Evolutionary conservation across 176 grass and related monocot species (phyloP), one percentile per base, ranked within the genome.

Genomic region (Triticum dicoccoides): DNA sequence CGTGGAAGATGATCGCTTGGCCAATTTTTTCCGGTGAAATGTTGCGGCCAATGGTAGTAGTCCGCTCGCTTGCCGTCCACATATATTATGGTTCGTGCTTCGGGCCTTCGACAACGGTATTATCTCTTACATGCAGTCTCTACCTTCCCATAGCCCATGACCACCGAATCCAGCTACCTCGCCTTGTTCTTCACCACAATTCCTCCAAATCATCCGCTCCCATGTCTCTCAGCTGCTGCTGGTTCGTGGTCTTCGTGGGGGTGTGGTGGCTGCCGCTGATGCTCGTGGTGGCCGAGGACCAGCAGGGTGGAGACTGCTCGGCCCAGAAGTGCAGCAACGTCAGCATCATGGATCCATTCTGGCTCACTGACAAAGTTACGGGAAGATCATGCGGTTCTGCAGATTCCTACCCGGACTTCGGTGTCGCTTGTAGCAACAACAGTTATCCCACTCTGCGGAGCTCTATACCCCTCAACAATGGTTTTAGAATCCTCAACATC

Each of bases 331-430:
- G 64, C 5, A 12, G 27, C 13, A 32, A 66, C 27, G 5, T 66
- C 2, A 65, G 2, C 4, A 30, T 65, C 63, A 32, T 5, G 5
- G 0, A 17, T 6, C 64, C 64, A 0, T 66, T 66, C 27, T 66
- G 64, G 64, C 5, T 66, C 63, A 2, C 2, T 0, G 12, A 66
- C 25, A 1, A 0, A 6, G 5, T 3, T 1, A 8, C 2, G 2
- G 63, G 63, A 32, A 66, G 63, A 0, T 7, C 11, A 15, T 66
- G 63, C 6, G 4, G 6, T 8, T 7, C 37, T 8, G 0, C 4
- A 14, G 27, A 27, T 27, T 27, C 27, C 14, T 52, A 52, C 24
- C 23, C 0, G 1, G 62, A 65, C 25, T 65, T 30, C 62, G 62
- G 30, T 11, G 62, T 66, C 12, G 1, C 0, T 8, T 66, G 63